phyloP scores from a whole-genome alignment of 2,329 filamentous ascomycete species.

The Dichotomopilus funicola region DNA sequence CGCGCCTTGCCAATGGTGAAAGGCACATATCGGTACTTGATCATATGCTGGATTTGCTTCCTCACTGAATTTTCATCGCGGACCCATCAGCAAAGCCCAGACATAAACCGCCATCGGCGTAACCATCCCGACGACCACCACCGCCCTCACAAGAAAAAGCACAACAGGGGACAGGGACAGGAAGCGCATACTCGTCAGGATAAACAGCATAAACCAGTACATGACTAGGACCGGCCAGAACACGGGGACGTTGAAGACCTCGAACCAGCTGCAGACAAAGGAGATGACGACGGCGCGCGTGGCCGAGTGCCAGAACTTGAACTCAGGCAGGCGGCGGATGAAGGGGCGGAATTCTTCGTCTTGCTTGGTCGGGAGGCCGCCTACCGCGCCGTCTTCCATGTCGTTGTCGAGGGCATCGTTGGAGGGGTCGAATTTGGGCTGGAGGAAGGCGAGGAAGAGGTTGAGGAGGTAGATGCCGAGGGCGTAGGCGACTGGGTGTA shows the following conservation, averaged over 20 bases:
- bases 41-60: constrained; percentile 99
- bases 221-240: constrained; percentile 99
- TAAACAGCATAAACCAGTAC: constrained; percentile 97
- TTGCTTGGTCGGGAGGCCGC: constrained; percentile 82
- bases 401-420: constrained; percentile 86
- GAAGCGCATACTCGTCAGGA: constrained; percentile 74
- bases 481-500: constrained; percentile 77
- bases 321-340: constrained; percentile 90
- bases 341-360: constrained; percentile 98
- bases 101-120: neutral
- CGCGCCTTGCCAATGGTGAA: constrained; percentile 86
- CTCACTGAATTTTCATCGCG: constrained; percentile 57
- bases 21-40: constrained; percentile 98
- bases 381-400: constrained; percentile 85
- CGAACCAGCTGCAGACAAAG: constrained; percentile 87
- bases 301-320: constrained; percentile 99
- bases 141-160: neutral
- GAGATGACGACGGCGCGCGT: constrained; percentile 78
- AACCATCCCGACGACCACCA: too few relatives aligned
- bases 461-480: constrained; percentile 98
- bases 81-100: neutral
- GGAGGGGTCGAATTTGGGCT: constrained; percentile 97
- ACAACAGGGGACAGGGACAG: neutral
- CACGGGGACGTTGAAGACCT: constrained; percentile 91
- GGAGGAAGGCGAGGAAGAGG: constrained; percentile 96